Evolutionary conservation across 805 yeast species (phyloP).

Genomic region (Saccharomyces eubayanus): DNA sequence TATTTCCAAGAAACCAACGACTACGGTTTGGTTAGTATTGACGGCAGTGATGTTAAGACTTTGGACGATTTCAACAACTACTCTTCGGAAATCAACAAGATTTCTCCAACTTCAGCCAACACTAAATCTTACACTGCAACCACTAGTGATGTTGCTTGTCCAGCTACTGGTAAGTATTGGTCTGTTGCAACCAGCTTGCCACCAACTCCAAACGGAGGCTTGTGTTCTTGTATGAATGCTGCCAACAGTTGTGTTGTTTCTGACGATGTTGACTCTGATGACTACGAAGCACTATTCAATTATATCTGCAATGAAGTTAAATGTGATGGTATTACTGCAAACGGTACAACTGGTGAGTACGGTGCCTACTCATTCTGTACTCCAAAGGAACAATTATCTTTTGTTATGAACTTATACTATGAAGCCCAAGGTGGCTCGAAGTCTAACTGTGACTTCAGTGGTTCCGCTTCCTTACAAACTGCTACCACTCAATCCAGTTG

Average conservation of each 20-base stretch:
- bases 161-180: conserved; percentile 52
- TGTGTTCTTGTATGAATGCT: conserved; percentile 55
- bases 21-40: conserved; percentile 62
- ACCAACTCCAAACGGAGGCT: conserved; percentile 62
- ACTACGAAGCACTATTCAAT: conserved; percentile 53
- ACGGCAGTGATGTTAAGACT: conserved; percentile 44
- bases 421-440: conserved; percentile 35
- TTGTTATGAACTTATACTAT: conserved; percentile 58
- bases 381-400: conserved; percentile 55
- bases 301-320: conserved; percentile 47
- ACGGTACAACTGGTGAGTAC: conserved; percentile 59
- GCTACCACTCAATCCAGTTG: conserved; percentile 48
- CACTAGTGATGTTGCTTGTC: conserved; percentile 49
- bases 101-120: conserved; percentile 46
- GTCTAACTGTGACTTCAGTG: conserved; percentile 59
- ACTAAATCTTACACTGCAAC: conserved; percentile 34
- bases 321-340: conserved; percentile 53
- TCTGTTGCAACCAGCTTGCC: conserved; percentile 60
- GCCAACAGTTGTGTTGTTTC: conserved; percentile 55
- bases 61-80: conserved; percentile 56
- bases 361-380: conserved; percentile 71
- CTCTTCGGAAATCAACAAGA: conserved; percentile 46
- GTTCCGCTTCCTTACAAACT: conserved; percentile 49
- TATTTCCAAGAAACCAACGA: conserved; percentile 69
- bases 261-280: conserved; percentile 43